Evolutionary conservation across 2,329 filamentous ascomycete species (phyloP).

Genomic region (Endoconidiophora polonica): DNA sequence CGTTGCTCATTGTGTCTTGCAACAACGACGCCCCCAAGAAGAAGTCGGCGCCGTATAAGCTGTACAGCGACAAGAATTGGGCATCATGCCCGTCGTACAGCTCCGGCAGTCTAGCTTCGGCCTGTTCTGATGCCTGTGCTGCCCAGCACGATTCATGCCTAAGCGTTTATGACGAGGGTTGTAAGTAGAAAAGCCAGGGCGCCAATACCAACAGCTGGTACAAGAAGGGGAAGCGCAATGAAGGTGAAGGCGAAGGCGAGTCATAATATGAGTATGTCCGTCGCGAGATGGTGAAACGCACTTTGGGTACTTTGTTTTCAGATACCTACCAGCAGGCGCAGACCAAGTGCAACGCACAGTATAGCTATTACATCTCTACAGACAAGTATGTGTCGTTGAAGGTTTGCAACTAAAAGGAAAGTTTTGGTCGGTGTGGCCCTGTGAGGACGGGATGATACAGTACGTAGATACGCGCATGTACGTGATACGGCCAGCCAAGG

Average conservation of each 20-base stretch:
- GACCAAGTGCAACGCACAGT: conserved; percentile 32
- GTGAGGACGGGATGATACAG: too few relatives aligned
- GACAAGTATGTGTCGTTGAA: conserved; percentile 28
- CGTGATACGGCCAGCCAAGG: too few relatives aligned
- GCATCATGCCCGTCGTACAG: conserved; percentile 28
- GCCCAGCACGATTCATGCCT: conserved; percentile 33
- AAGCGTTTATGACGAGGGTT: conserved; percentile 32
- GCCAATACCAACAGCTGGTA: conserved; percentile 20
- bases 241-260: conserved; percentile 15
- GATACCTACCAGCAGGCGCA: conserved; percentile 28
- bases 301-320: conserved; percentile 26
- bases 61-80: conserved; percentile 30
- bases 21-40: conserved; percentile 32
- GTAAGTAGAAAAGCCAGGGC: conserved; percentile 20
- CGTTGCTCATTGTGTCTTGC: conserved; percentile 35
- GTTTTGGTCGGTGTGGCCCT: neutral
- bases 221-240: conserved; percentile 17
- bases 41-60: conserved; percentile 30
- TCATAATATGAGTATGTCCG: conserved; percentile 37
- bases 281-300: conserved; percentile 33
- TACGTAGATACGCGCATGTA: too few relatives aligned
- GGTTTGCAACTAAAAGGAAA: conserved; percentile 17
- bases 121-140: conserved; percentile 36
- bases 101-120: conserved; percentile 21
- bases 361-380: conserved; percentile 28